Percentiles rank a stretch among this genome's conserved stretches.
phyloP scores from a whole-genome alignment of 1,139 yeast species.

The Suhomyces yuchorum region DNA sequence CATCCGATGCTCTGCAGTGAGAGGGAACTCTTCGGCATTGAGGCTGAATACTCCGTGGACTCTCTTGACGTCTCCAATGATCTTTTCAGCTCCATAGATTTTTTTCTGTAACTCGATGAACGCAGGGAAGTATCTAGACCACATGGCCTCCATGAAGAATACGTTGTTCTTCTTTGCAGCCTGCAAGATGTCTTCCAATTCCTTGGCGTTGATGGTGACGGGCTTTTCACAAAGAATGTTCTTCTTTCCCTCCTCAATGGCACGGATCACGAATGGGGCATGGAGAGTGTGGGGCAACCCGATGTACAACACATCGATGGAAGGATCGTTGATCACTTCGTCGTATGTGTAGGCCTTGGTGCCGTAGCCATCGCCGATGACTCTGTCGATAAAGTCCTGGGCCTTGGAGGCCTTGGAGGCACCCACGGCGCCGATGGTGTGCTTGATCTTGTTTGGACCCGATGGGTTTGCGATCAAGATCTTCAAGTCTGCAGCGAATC shows the following conservation, averaged over 20 bases:
- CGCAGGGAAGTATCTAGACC: conserved; percentile 66
- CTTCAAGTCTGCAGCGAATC: conserved; percentile 40
- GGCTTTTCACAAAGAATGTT: conserved; percentile 67
- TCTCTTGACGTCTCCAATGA: conserved; percentile 50
- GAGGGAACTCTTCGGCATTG: conserved; percentile 29
- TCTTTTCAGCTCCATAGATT: conserved; percentile 42
- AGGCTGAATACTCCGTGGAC: conserved; percentile 43
- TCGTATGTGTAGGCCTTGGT: conserved; percentile 25
- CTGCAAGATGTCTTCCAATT: conserved; percentile 45
- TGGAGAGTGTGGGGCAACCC: conserved; percentile 64
- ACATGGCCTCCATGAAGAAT: conserved; percentile 65
- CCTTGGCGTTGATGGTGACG: conserved; percentile 52
- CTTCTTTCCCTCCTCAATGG: conserved; percentile 52
- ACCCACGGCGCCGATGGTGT: conserved; percentile 37
- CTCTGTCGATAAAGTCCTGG: conserved; percentile 24
- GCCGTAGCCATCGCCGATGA: conserved; percentile 20
- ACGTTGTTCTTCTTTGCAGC: conserved; percentile 48
- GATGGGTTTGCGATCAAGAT: conserved; percentile 20
- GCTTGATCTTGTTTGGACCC: conserved; percentile 29
- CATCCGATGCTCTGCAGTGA: conserved; percentile 22
- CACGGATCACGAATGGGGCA: conserved; percentile 49
- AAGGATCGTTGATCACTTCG: conserved; percentile 42
- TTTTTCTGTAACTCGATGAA: conserved; percentile 39
- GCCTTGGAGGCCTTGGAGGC: conserved; percentile 33
- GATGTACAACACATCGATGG: conserved; percentile 56